Conservation (phyloP, 2,329 filamentous ascomycete species). For the Talaromyces sp. region DNA sequence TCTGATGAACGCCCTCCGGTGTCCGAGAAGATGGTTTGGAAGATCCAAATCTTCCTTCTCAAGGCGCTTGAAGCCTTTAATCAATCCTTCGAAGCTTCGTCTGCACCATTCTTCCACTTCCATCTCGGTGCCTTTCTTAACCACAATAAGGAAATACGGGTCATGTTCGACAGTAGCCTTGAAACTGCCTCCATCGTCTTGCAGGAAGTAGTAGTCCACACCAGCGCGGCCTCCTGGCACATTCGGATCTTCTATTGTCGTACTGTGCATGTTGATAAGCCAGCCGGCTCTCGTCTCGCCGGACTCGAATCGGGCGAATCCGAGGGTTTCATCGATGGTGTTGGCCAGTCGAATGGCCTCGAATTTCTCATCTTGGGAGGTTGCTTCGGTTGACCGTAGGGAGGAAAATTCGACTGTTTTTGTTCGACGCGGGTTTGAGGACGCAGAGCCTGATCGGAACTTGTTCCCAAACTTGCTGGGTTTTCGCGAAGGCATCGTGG, state of each 20-base stretch:
- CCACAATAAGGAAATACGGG: conserved; percentile 91
- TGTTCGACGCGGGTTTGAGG: conserved; percentile 57
- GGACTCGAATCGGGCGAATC: conserved; percentile 87
- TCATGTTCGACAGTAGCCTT: conserved; percentile 97
- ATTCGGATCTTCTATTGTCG: conserved; percentile 80
- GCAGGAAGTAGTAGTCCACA: conserved; percentile 96
- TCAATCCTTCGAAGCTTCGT: conserved; percentile 76
- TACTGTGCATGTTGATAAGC: conserved; percentile 94
- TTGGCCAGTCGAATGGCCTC: conserved; percentile 82
- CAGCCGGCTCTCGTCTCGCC: conserved; percentile 85
- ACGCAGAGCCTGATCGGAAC: conserved; percentile 46
- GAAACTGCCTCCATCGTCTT: conserved; percentile 84
- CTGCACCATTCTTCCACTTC: conserved; percentile 95
- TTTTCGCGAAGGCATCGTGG: conserved; percentile 52
- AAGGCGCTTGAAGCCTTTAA: conserved; percentile 75
- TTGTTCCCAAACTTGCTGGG: conserved; percentile 69
- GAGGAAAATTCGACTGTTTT: conserved; percentile 80
- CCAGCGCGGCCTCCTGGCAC: conserved; percentile 82
- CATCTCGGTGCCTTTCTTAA: conserved; percentile 81
- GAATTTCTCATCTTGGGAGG: conserved; percentile 88
- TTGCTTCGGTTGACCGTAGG: conserved; percentile 75
- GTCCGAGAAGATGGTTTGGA: conserved; percentile 94
- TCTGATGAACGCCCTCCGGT: conserved; percentile 84
- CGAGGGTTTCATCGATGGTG: conserved; percentile 91
- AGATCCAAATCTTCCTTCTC: conserved; percentile 93